Base-by-base conservation (phyloP, 2,329 filamentous ascomycete genomes). In the Fusarium duplospermum region DNA sequence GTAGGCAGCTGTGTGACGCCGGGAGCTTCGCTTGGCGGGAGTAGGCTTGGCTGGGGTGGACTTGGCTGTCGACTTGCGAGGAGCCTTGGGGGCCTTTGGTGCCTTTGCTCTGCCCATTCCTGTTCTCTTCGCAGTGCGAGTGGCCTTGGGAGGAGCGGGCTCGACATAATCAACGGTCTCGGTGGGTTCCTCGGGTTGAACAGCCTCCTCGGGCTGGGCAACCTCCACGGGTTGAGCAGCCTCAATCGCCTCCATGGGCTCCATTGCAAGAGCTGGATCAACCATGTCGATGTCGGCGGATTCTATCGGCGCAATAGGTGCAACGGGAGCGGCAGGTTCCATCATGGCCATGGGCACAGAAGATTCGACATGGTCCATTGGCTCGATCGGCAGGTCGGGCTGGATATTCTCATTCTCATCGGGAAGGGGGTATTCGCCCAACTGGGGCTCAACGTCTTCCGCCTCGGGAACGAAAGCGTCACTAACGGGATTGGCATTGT, bases 381-480 rank as follows among this genome's bases (percentile, higher is more conserved):
- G 77, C n/a, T 80, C 80, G 31, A 78, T 54, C 8, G 77, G 75
- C 47, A 78, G 50, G 29, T 76, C 73, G 9, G 75, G 76, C 6
- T 79, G 66, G 27, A 78, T 78, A 31, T 79, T 72, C 29, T 77
- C 77, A 31, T 79, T 72, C 29, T 77, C 77, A 29, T 75, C 74
- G 24, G 63, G 62, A 20, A 67, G 52, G 11, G 57, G 74, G 18
- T 75, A 71, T 42, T 59, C 58, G 16, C 70, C 73, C 4, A 54
- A 67, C 13, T 76, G 47, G 20, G 63, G 45, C 50, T 67, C 66
- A 27, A 58, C 80, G 9, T 59, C 77, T 40, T 82, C 80, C 18
- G 80, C 81, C 47, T 80, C 77, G n/a, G 64, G 64, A 36, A 82
- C 74, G 35, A 76, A 81, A 45, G 82, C 78, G 27, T 54, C 50